These are phyloP conservation scores for Brassica carinata DNA, from an alignment of 345 rosid genomes.

Conservation along the genomic window DNA sequence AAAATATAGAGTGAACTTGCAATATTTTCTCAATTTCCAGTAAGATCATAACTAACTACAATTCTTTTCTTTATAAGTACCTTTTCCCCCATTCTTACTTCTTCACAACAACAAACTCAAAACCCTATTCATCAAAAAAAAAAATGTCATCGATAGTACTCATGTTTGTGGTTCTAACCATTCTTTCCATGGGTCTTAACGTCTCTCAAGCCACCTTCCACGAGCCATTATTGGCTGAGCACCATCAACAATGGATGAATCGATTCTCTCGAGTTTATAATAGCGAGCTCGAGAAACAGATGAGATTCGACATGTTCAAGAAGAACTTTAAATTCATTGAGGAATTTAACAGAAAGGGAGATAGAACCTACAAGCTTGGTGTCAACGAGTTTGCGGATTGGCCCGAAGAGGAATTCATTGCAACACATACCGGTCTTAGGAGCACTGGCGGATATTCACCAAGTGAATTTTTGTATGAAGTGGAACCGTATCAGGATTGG, in stretches of 20 bases:
- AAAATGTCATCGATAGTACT: background rate
- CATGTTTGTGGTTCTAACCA: background rate
- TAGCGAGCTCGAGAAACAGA: constrained; percentile 24
- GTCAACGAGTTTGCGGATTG: constrained; percentile 58
- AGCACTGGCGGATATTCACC: constrained; percentile 8
- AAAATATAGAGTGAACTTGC: background rate
- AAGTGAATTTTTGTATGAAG: background rate
- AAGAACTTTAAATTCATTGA: constrained; percentile 16
- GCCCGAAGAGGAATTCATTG: constrained; percentile 53
- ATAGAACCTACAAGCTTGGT: constrained; percentile 47
- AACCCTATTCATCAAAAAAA: background rate
- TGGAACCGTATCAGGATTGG: constrained; percentile 6
- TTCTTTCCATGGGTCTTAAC: background rate
- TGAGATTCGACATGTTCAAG: constrained; percentile 41
- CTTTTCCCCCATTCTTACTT: background rate
- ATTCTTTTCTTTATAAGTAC: background rate
- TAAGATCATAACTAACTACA: background rate
- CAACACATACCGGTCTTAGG: constrained; percentile 42
- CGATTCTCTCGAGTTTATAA: constrained; percentile 27
- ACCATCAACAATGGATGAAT: constrained; percentile 35
- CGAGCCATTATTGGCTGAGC: constrained; percentile 3
- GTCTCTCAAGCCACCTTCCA: constrained; percentile 13
- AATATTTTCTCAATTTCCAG: background rate
- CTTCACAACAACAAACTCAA: background rate
- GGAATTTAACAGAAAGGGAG: constrained; percentile 26